phyloP scores from a whole-genome alignment of 192 early-diverging fungal genomes.

The Gamsiella multidivaricata region DNA sequence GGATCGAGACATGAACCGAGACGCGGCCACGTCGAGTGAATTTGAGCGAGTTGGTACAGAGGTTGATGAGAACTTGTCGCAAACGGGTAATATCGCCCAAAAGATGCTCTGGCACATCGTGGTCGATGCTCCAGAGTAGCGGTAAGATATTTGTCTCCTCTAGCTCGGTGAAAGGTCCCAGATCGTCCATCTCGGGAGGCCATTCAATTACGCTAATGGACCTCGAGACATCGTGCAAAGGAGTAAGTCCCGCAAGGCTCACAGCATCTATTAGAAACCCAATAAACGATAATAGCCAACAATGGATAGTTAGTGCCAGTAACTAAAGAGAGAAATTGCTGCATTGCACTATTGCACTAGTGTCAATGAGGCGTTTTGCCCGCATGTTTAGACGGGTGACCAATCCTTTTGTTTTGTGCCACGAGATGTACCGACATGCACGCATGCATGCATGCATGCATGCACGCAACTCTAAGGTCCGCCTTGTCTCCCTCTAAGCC shows the following conservation, averaged over 20 bases:
- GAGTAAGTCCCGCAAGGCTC: constrained; percentile 46
- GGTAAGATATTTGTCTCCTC: constrained; percentile 55
- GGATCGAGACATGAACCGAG: constrained; percentile 47
- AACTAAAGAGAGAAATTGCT: neutral
- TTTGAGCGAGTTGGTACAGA: constrained; percentile 67
- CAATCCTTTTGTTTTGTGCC: neutral
- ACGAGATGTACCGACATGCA: neutral
- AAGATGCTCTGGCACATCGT: constrained; percentile 62
- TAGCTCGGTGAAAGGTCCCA: constrained; percentile 32
- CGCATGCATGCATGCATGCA: constrained; percentile 2
- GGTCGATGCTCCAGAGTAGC: constrained; percentile 62
- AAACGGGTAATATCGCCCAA: constrained; percentile 64
- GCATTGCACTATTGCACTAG: too few species aligned
- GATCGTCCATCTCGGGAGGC: constrained; percentile 50
- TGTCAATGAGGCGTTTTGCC: too few species aligned
- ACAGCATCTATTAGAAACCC: constrained; percentile 27
- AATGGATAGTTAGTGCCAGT: too few species aligned
- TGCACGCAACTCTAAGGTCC: neutral
- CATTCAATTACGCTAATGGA: constrained; percentile 51
- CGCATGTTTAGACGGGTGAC: neutral
- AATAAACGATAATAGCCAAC: too few species aligned
- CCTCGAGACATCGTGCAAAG: constrained; percentile 46
- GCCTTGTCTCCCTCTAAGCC: neutral
- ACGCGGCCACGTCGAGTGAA: constrained; percentile 48
- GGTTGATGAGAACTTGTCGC: constrained; percentile 63